These are phyloP conservation scores for Aspergillus affinis DNA, from an alignment of 495 filamentous ascomycete species.

Conservation along the genomic window DNA sequence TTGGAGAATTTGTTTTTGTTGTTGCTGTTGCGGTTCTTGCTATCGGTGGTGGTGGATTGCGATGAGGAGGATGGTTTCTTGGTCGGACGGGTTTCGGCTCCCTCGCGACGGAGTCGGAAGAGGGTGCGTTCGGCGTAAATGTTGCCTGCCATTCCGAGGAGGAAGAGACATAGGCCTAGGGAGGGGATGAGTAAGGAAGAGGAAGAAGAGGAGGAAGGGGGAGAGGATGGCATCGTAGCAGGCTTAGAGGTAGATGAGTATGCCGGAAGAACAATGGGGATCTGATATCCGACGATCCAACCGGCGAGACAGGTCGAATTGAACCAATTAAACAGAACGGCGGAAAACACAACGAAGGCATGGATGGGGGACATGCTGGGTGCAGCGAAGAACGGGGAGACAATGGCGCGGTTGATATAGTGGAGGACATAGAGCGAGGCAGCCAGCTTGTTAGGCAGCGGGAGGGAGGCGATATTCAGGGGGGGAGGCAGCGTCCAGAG, in stretches of 20 bases:
- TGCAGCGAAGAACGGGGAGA: conserved; percentile 74
- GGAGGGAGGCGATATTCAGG: conserved; percentile 22
- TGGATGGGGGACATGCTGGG: conserved; percentile 91
- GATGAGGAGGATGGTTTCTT: conserved; percentile 28
- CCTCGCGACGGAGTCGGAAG: conserved; percentile 58
- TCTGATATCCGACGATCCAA: conserved; percentile 64
- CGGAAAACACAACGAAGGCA: conserved; percentile 57
- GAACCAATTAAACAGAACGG: conserved; percentile 68
- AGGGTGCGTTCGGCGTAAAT: conserved; percentile 70
- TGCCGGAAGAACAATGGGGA: conserved; percentile 30
- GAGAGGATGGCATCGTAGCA: background rate
- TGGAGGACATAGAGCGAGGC: conserved; percentile 57
- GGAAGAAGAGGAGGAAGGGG: background rate
- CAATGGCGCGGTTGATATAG: conserved; percentile 83
- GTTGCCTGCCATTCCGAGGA: conserved; percentile 73
- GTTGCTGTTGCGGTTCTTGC: background rate
- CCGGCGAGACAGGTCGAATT: conserved; percentile 76
- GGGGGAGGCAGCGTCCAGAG: conserved; percentile 61
- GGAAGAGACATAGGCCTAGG: conserved; percentile 44
- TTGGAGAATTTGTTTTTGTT: conserved; percentile 57
- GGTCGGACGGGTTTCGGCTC: conserved; percentile 39
- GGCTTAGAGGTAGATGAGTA: background rate
- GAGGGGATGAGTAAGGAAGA: conserved; percentile 1
- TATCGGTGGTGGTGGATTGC: background rate
- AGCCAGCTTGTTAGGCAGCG: conserved; percentile 33